Conservation (phyloP, 805 yeast species). For the Yarrowia osloensis region DNA sequence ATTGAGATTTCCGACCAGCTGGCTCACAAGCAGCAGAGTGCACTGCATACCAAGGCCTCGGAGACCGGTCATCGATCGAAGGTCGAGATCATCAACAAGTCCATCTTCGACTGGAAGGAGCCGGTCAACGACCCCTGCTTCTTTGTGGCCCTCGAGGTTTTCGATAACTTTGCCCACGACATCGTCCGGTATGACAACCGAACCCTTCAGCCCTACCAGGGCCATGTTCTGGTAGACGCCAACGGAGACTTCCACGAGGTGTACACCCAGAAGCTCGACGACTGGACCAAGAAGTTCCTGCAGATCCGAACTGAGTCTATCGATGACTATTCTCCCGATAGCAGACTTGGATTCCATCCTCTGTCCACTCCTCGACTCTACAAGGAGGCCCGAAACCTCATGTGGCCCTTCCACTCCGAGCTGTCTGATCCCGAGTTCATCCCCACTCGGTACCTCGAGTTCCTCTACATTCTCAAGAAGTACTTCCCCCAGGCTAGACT, state of each 20-base stretch:
- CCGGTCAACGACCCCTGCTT: slow-evolving; percentile 66
- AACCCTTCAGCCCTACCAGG: slow-evolving; percentile 71
- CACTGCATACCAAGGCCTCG: slow-evolving; percentile 42
- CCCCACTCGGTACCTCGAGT: slow-evolving; percentile 72
- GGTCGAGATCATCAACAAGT: slow-evolving; percentile 67
- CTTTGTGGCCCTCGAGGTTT: slow-evolving; percentile 77
- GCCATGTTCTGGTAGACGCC: slow-evolving; percentile 71
- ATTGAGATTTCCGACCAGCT: slow-evolving; percentile 69
- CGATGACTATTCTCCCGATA: slow-evolving; percentile 37
- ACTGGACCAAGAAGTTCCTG: slow-evolving; percentile 52
- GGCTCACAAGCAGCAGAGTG: slow-evolving; percentile 55
- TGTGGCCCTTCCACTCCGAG: slow-evolving; percentile 67
- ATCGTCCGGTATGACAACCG: slow-evolving; percentile 70
- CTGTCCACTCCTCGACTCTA: slow-evolving; percentile 51
- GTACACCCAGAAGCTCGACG: slow-evolving; percentile 62
- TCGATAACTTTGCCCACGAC: slow-evolving; percentile 84
- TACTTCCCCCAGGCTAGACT: slow-evolving; percentile 76
- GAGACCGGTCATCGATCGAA: slow-evolving; percentile 54
- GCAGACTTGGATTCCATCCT: slow-evolving; percentile 57
- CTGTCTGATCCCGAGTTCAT: slow-evolving; percentile 73
- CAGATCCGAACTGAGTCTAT: slow-evolving; percentile 50
- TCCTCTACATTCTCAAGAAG: slow-evolving; percentile 61
- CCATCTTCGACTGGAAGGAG: slow-evolving; percentile 72
- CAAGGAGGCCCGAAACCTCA: slow-evolving; percentile 50
- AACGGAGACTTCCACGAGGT: slow-evolving; percentile 76